phyloP scores from a whole-genome alignment of 1,284 basidiomycete species.

The Ceratobasidium papillatum region DNA sequence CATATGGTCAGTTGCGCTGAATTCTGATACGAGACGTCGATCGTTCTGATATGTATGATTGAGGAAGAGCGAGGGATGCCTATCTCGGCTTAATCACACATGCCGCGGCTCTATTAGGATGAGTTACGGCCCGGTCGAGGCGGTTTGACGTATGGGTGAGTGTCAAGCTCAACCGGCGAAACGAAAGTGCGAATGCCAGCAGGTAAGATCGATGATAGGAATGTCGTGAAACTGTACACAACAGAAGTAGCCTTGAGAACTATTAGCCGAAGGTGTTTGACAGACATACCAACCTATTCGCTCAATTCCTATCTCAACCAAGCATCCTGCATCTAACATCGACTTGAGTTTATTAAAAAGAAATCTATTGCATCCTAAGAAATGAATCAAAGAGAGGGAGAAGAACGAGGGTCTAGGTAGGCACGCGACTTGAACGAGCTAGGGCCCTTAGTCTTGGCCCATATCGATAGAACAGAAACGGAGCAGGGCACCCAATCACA shows the following conservation, averaged over 20 bases:
- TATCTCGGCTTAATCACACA: background rate
- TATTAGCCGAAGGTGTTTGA: too few relatives aligned
- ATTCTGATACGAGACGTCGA: background rate
- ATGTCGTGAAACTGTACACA: too few relatives aligned
- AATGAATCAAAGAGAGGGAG: background rate
- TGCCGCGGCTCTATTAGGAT: background rate
- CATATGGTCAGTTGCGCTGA: background rate
- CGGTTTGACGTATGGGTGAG: background rate
- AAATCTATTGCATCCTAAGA: background rate
- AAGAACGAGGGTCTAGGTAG: background rate
- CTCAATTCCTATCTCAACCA: too few relatives aligned
- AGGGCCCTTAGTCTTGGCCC: constrained; percentile 34
- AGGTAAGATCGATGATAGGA: too few relatives aligned
- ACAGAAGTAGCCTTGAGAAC: too few relatives aligned
- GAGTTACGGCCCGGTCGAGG: background rate
- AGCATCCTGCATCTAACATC: too few relatives aligned
- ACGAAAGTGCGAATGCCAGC: too few relatives aligned
- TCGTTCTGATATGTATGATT: background rate
- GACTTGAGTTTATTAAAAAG: too few relatives aligned
- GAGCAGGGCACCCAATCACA: constrained; percentile 32
- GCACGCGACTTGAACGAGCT: constrained; percentile 13
- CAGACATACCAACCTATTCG: too few relatives aligned
- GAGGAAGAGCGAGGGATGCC: background rate
- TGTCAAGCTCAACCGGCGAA: too few relatives aligned
- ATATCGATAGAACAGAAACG: constrained; percentile 39